Percentiles rank a stretch among this genome's conserved stretches.
Evolutionary conservation across 345 rosid genomes (phyloP).

Genomic region (Salix arbutifolia): DNA sequence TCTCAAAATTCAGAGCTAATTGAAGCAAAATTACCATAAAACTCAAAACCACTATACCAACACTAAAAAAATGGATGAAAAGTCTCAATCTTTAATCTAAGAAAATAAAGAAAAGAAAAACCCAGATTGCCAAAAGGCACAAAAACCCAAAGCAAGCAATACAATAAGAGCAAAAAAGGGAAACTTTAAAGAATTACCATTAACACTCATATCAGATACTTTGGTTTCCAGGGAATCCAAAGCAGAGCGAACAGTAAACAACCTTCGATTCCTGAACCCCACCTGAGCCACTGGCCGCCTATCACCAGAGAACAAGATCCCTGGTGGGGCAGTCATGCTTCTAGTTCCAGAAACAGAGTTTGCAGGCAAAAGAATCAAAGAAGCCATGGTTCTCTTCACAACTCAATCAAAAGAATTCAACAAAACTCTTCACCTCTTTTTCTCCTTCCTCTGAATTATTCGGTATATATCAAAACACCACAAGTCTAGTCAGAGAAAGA

Average conservation of each 20-base stretch:
- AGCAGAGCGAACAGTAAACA: constrained; percentile 46
- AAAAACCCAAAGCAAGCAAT: constrained; percentile 12
- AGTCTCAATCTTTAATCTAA: neutral
- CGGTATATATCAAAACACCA: neutral
- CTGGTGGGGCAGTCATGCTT: neutral
- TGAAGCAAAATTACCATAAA: neutral
- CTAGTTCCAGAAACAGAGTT: constrained; percentile 41
- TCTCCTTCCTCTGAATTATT: neutral
- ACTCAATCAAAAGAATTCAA: neutral
- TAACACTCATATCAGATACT: constrained; percentile 91
- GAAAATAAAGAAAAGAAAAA: constrained; percentile 1
- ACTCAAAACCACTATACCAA: neutral
- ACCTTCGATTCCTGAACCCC: constrained; percentile 35
- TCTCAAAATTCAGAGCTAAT: neutral
- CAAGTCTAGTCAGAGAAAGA: neutral
- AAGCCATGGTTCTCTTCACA: constrained; percentile 45
- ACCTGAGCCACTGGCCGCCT: constrained; percentile 25
- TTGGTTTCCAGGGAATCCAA: constrained; percentile 52
- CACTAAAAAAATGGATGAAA: neutral
- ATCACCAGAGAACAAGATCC: constrained; percentile 21
- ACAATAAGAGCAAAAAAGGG: constrained; percentile 2
- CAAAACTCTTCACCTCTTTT: neutral
- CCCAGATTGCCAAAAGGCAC: constrained; percentile 27
- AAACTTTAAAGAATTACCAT: constrained; percentile 45
- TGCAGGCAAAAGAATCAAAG: constrained; percentile 63